Conservation (phyloP, 192 early-diverging fungal genomes). For the Coemansia sp. region DNA sequence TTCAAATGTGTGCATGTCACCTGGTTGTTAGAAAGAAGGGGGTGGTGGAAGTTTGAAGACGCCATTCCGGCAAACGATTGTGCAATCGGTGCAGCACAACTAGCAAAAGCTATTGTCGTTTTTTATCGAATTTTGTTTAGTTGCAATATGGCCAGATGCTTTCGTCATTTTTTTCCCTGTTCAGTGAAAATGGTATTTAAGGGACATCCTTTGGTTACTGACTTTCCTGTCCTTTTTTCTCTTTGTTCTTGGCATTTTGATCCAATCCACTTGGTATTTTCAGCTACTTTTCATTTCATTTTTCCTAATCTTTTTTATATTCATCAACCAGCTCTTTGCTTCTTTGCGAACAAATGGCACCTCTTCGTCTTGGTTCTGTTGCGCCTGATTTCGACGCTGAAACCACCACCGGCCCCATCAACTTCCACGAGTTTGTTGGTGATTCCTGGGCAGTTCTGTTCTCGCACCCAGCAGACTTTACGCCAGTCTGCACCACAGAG, state of each 20-base stretch:
- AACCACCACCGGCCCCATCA: slow-evolving; percentile 87
- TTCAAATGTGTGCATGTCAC: no score
- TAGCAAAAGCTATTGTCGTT: no score
- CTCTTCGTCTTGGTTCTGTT: slow-evolving; percentile 61
- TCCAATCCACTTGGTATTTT: no score
- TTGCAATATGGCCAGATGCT: no score
- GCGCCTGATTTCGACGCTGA: slow-evolving; percentile 78
- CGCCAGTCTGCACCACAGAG: slow-evolving; percentile 95
- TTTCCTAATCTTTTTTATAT: neutral
- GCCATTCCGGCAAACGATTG: neutral
- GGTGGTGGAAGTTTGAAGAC: no score
- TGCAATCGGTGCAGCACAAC: neutral
- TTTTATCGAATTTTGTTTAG: no score
- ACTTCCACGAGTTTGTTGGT: slow-evolving; percentile 87
- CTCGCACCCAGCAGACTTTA: slow-evolving; percentile 98
- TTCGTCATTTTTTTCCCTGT: neutral
- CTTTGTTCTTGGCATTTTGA: no score
- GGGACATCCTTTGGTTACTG: no score
- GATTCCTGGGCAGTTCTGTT: slow-evolving; percentile 94
- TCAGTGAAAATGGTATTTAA: no score
- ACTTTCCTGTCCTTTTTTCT: no score
- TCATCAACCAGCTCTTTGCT: no score
- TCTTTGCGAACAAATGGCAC: slow-evolving; percentile 35
- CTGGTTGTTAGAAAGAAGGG: neutral
- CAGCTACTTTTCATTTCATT: slow-evolving; percentile 11